Conservation (phyloP, 2,329 filamentous ascomycete species). For the Decorospora gaudefroyi region DNA sequence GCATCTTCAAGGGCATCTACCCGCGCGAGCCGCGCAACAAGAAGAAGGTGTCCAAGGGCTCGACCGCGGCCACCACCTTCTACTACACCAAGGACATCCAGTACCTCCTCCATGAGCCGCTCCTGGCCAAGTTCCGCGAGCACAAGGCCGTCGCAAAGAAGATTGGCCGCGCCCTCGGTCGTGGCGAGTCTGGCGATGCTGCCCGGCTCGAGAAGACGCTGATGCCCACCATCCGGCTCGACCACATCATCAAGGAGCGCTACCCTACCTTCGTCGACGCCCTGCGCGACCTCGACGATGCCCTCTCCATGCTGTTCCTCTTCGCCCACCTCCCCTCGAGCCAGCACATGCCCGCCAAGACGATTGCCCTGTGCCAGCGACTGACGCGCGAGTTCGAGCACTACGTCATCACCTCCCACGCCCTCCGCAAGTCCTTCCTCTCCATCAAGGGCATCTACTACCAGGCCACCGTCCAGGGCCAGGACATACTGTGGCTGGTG, state of each 20-base stretch:
- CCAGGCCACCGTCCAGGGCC: slow-evolving; percentile 94
- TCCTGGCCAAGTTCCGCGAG: slow-evolving; percentile 92
- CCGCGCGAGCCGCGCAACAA: slow-evolving; percentile 94
- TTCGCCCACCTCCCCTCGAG: slow-evolving; percentile 96
- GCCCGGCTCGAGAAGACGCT: slow-evolving; percentile 88
- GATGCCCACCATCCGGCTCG: slow-evolving; percentile 85
- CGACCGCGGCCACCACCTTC: slow-evolving; percentile 90
- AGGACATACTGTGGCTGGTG: slow-evolving; percentile 95
- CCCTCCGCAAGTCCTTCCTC: slow-evolving; percentile 91
- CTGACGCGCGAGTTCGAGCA: slow-evolving; percentile 96
- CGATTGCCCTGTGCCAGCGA: slow-evolving; percentile 91
- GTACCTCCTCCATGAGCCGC: slow-evolving; percentile 94
- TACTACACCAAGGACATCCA: slow-evolving; percentile 94
- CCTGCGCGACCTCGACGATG: slow-evolving; percentile 92
- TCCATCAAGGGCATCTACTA: slow-evolving; percentile 99
- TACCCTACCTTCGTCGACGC: slow-evolving; percentile 97
- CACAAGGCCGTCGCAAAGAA: slow-evolving; percentile 98
- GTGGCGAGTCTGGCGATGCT: slow-evolving; percentile 88
- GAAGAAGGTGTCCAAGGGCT: slow-evolving; percentile 93
- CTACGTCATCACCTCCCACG: slow-evolving; percentile 91
- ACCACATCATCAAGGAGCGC: slow-evolving; percentile 96
- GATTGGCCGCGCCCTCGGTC: slow-evolving; percentile 87
- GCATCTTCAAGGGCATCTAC: slow-evolving; percentile 99
- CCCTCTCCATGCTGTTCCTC: slow-evolving; percentile 92
- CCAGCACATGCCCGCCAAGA: slow-evolving; percentile 86